Evolutionary conservation across 176 grass and related monocot species (phyloP).

Genomic region (Olyra latifolia): DNA sequence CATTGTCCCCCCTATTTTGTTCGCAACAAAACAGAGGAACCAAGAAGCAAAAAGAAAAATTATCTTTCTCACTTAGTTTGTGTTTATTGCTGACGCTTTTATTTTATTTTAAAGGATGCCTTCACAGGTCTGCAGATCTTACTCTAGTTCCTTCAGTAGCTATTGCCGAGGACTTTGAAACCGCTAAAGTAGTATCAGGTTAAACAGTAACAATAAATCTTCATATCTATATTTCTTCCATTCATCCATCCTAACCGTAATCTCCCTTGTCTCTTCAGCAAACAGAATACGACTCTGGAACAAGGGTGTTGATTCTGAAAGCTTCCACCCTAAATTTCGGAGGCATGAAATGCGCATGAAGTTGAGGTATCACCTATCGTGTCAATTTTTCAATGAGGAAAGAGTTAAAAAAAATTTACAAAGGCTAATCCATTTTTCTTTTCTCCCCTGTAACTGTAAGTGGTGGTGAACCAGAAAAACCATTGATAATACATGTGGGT

Average conservation of each 20-base stretch:
- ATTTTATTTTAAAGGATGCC: slow-evolving; percentile 67
- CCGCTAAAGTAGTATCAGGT: slow-evolving; percentile 84
- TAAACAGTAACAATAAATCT: slow-evolving; percentile 26
- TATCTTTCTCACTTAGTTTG: slow-evolving; percentile 16
- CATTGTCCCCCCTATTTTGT: slow-evolving; percentile 15
- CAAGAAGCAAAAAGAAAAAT: neutral
- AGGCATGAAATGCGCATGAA: slow-evolving; percentile 83
- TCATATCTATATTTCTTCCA: slow-evolving; percentile 9
- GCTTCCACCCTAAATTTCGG: slow-evolving; percentile 73
- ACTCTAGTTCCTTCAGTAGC: slow-evolving; percentile 89
- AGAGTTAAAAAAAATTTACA: neutral
- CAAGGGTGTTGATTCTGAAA: slow-evolving; percentile 97
- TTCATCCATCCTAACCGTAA: slow-evolving; percentile 30
- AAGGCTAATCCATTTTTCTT: slow-evolving; percentile 26
- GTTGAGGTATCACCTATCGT: slow-evolving; percentile 55
- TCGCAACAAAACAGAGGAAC: neutral
- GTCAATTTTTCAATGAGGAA: neutral
- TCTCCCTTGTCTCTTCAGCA: slow-evolving; percentile 44
- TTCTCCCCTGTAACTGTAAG: slow-evolving; percentile 48
- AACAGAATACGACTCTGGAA: slow-evolving; percentile 93
- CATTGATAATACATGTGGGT: slow-evolving; percentile 91
- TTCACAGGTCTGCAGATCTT: slow-evolving; percentile 87
- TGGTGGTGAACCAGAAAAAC: slow-evolving; percentile 90
- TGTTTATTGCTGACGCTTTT: slow-evolving; percentile 37
- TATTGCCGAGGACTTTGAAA: slow-evolving; percentile 86